Evolutionary conservation across 2,329 filamentous ascomycete genomes (phyloP), one percentile per base, ranked within the genome.

Genomic region (Ceratocystis ficicola): DNA sequence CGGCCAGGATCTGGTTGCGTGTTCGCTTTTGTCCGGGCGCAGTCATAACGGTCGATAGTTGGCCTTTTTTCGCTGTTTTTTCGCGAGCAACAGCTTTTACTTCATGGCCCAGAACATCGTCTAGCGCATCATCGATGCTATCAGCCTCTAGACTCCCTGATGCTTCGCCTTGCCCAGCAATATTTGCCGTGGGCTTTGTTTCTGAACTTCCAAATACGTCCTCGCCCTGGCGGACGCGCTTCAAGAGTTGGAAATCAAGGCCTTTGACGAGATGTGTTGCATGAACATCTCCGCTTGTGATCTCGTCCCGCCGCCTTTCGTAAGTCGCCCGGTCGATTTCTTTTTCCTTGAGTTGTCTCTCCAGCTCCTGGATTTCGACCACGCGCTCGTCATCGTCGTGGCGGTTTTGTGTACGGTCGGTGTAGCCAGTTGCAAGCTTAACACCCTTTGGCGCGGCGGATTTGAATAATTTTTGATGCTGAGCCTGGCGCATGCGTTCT

Each of bases 261-360:
- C 94, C 94, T 73, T 96, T 97, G 61, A 97, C 87, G 69, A 96
- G 76, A 79, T 96, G 90, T 15, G 91, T 95, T 70, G 85, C 90
- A 15, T 79, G 79, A 25, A 92, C 76, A 73, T 95, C 88, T 6
- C 92, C 93, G 2, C 91, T 92, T 0, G 90, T 83, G 65, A 96
- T 90, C 70, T 95, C 83, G 69, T 83, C 83, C 44, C 88, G 80
- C 50, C 93, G 75, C 71, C 82, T 85, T 71, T 93, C 86, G 73
- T 95, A 96, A 0, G 86, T 90, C 62, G 81, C 82, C 70, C 85
- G 82, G 70, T 95, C 89, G 69, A 97, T 91, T 75, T 95, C 85
- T 61, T 89, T 89, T 57, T 91, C 79, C 75, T 94, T 94, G 69
- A 91, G 80, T 71, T 87, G 82, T 72, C 94, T 86, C 71, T 95